These are phyloP conservation scores for Sporothrix humicola DNA, from an alignment of 2,329 filamentous ascomycete species.

Conservation along the genomic window DNA sequence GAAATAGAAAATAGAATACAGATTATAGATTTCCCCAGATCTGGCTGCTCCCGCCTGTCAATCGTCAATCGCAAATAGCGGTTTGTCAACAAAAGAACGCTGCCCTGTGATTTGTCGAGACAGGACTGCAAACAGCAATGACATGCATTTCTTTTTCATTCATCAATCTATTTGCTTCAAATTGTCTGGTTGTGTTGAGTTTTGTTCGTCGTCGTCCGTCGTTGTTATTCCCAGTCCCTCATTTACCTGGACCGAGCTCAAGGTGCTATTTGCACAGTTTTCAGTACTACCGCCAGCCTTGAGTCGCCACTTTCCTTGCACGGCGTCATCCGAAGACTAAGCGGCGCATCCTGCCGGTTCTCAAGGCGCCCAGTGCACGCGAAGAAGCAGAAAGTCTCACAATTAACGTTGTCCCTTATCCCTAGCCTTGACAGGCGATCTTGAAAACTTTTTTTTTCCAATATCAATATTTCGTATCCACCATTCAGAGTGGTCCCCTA, in stretches of 20 bases:
- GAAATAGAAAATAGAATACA: background rate
- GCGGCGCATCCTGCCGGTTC: constrained; percentile 23
- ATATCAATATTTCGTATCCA: background rate
- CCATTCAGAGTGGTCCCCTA: background rate
- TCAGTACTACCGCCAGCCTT: background rate
- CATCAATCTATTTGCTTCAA: background rate
- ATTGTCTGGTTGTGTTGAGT: background rate
- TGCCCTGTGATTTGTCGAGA: constrained; percentile 14
- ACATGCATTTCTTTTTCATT: no score
- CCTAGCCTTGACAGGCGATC: background rate
- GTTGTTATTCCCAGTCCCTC: background rate
- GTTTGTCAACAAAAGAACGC: constrained; percentile 11
- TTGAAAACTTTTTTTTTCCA: constrained; percentile 11
- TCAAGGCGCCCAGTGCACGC: background rate
- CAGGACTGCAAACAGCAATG: background rate
- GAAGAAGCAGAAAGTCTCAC: background rate
- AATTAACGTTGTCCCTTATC: background rate
- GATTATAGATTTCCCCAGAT: constrained; percentile 15
- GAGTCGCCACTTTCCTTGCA: background rate
- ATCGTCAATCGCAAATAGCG: constrained; percentile 3
- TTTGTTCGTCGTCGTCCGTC: no score
- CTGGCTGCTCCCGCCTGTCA: background rate
- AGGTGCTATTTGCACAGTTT: constrained; percentile 3
- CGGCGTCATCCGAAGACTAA: constrained; percentile 24
- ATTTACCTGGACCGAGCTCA: background rate